These are phyloP conservation scores for Penicillium psychrosexuale DNA, from an alignment of 2,329 filamentous ascomycete species.

Conservation along the genomic window DNA sequence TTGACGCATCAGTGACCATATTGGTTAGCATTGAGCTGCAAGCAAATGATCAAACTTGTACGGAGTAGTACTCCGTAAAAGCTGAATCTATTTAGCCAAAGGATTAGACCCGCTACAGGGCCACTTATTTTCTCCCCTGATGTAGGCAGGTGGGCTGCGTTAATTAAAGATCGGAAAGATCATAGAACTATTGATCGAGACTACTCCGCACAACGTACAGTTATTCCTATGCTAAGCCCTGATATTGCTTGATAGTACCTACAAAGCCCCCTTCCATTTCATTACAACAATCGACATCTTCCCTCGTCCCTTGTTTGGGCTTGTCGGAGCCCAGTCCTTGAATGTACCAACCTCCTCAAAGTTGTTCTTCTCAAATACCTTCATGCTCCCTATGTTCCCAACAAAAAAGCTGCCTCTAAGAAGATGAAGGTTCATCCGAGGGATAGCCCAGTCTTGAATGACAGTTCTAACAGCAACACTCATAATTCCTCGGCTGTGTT, in stretches of 20 bases:
- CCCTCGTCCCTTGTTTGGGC: constrained; percentile 17
- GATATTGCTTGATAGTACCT: neutral
- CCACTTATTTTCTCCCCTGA: neutral
- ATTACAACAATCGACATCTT: constrained; percentile 20
- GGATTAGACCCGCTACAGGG: neutral
- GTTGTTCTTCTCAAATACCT: constrained; percentile 30
- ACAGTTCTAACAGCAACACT: constrained; percentile 20
- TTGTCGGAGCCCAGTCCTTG: constrained; percentile 17
- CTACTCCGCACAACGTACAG: neutral
- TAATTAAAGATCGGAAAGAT: neutral
- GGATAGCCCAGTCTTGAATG: constrained; percentile 27
- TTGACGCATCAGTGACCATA: too few species aligned
- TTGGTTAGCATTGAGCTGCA: too few species aligned
- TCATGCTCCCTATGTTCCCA: constrained; percentile 26
- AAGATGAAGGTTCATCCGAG: constrained; percentile 27
- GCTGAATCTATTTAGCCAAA: too few species aligned
- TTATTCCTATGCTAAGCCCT: neutral
- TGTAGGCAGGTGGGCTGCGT: neutral
- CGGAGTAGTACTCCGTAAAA: too few species aligned
- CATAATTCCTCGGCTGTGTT: constrained; percentile 34
- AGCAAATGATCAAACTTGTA: too few species aligned
- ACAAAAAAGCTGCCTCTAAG: constrained; percentile 22
- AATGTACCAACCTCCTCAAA: constrained; percentile 20
- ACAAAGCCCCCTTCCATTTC: constrained; percentile 10
- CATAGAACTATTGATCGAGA: neutral